Evolutionary conservation across 345 rosid species (phyloP).

Genomic region (Euphorbia peplus): DNA sequence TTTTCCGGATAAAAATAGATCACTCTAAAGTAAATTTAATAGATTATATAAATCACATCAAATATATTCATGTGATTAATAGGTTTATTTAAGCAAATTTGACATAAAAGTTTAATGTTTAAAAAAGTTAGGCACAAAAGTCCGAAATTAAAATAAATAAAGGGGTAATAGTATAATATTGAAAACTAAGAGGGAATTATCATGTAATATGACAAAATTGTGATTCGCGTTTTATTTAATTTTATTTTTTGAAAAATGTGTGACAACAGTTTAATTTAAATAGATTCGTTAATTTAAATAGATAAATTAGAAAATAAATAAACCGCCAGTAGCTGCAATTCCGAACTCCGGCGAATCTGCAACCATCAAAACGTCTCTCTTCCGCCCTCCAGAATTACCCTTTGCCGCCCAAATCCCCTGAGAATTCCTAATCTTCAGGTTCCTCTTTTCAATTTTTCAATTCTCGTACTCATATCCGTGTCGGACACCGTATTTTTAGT

Average conservation of each 20-base stretch:
- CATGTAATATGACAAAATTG: background rate
- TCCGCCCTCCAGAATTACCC: no score
- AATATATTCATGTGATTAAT: no score
- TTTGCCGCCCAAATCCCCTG: conserved; percentile 11
- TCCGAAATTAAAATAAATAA: background rate
- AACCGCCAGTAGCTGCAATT: conserved; percentile 1
- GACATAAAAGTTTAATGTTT: no score
- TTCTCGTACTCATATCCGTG: background rate
- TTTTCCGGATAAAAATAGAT: no score
- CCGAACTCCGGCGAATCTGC: background rate
- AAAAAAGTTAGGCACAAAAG: background rate
- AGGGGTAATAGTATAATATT: background rate
- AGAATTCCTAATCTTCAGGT: conserved; percentile 4
- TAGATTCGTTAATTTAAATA: background rate
- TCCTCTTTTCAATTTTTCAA: background rate
- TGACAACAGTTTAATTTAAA: background rate
- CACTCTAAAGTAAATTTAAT: no score
- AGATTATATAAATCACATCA: no score
- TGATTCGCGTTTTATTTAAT: no score
- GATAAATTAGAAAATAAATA: background rate
- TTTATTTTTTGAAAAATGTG: no score
- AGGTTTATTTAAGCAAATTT: no score
- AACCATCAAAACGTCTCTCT: background rate
- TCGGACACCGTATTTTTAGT: no score
- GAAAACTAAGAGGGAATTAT: background rate